Base-by-base conservation (phyloP, 805 yeast genomes). In the Candida boleticola region DNA sequence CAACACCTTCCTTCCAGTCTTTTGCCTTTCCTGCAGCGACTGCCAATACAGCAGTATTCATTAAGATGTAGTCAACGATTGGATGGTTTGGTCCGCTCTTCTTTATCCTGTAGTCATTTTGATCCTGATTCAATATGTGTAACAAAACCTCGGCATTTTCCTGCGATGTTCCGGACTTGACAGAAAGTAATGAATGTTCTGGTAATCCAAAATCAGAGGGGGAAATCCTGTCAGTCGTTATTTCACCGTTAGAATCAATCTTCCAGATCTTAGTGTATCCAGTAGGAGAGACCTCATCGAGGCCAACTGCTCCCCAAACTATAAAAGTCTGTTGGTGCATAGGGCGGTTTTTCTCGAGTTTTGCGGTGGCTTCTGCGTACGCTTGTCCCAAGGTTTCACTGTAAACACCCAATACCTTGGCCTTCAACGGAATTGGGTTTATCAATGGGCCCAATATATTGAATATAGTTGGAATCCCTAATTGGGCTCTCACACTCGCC, bases 381-480 rank as follows among this genome's bases (percentile, higher is more conserved):
- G 85, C 83, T 46, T 74, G 79, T 3, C 98, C 99, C 48, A 93
- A 64, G 5, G 67, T 67, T 50, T 85, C 85, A 16, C 89, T 73
- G 63, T 86, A 89, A 1, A 93, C 99, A 34, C 99, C 99, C 35
- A 93, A 71, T 13, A 93, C 82, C 49, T 98, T 75, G 4, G 93
- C 85, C 47, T 76, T 75, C 32, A 80, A 62, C 1, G 89, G 89
- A 6, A 88, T 87, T 3, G 99, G 99, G 68, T 93, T 95, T 48
- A 93, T 70, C 46, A 93, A 66, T 1, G 99, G 99, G 0, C 99
- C 99, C 45, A 93, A 66, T 10, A 93, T 82, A 62, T 93, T 93
- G 75, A 93, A 93, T 19, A 93, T 87, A 1, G 98, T 85, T 2
- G 98, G 98, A 9, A 92, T 77, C 0, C 96, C 97, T 44, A 93